Evolutionary conservation across 306 rosid species (phyloP).

Genomic region (Glycine latifolia): DNA sequence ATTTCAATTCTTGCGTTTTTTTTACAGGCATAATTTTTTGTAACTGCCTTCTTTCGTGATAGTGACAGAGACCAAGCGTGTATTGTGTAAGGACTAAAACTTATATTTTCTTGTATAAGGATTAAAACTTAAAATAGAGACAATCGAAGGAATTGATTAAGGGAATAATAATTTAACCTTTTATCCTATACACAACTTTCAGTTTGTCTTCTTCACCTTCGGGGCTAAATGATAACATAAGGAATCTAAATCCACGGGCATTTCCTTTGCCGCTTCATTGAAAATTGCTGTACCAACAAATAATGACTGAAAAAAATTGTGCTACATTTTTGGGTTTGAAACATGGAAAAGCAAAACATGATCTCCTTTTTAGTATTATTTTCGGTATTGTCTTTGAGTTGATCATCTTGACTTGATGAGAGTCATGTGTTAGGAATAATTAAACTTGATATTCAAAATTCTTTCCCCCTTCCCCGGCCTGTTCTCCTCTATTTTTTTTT

Average conservation of each 20-base stretch:
- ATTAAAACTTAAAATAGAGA: no score
- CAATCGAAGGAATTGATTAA: no score
- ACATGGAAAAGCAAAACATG: slow-evolving; percentile 22
- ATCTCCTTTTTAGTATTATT: slow-evolving; percentile 11
- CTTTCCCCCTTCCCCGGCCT: slow-evolving; percentile 9
- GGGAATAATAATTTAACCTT: no score
- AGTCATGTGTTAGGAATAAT: slow-evolving; percentile 16
- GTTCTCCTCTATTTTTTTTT: not conserved
- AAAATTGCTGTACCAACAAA: not conserved
- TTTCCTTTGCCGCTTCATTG: not conserved
- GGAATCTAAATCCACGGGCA: not conserved
- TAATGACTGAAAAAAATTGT: not conserved
- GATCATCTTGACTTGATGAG: not conserved
- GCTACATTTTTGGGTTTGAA: not conserved
- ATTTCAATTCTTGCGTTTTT: no score
- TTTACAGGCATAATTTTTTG: no score
- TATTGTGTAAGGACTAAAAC: no score
- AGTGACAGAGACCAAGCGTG: no score
- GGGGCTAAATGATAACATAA: not conserved
- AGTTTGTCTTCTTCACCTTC: not conserved
- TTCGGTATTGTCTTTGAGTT: slow-evolving; percentile 12
- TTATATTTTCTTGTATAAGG: no score
- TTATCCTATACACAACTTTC: not conserved
- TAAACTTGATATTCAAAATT: slow-evolving; percentile 37
- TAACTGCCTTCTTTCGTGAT: no score